Evolutionary conservation across 2,329 filamentous ascomycete species (phyloP), one percentile per base, ranked within the genome.

Genomic region (Chrysoporthe cubensis): DNA sequence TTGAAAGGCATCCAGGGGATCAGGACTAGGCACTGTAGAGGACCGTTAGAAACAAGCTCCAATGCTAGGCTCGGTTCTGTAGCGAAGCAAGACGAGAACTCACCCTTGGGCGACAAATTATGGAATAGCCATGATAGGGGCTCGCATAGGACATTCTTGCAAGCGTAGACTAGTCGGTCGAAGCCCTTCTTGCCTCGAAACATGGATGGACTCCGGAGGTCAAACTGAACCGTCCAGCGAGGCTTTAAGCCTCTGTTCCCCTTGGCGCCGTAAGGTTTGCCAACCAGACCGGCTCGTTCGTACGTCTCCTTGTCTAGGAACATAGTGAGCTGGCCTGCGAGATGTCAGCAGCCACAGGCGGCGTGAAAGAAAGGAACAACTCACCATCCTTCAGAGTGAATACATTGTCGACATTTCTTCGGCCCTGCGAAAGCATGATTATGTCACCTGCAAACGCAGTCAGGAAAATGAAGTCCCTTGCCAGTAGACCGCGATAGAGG

Each of bases 101-200:
- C 80, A 88, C 85, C 78, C 70, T 80, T 81, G 72, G 74, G 74
- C 62, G 72, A 80, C 52, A 89, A 76, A 73, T 94, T 90, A 74
- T 85, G 90, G 73, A 96, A 94, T 0, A 98, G 80, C 94, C 95
- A 97, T 1, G 87, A 87, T 32, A 90, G 74, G 1, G 90, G 87
- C 57, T 84, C 79, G 61, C 85, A 87, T 32, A 97, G 82, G 32
- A 93, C 92, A 71, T 93, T 92, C 73, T 90, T 90, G 77, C 90
- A 93, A 16, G 93, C 93, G 83, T 92, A 92, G 7, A 90, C 77
- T 16, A 97, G 81, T 58, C 93, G 84, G 70, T 94, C 90, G 74
- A 96, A 97, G 0, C 89, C 91, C 71, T 91, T 94, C 77, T 93
- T 96, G 3, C 94, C 94, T 65, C 89, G 90, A 8, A 93, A 77